phyloP scores from a whole-genome alignment of 73 alveolate genomes.

The Paramecium tetraurelia region DNA sequence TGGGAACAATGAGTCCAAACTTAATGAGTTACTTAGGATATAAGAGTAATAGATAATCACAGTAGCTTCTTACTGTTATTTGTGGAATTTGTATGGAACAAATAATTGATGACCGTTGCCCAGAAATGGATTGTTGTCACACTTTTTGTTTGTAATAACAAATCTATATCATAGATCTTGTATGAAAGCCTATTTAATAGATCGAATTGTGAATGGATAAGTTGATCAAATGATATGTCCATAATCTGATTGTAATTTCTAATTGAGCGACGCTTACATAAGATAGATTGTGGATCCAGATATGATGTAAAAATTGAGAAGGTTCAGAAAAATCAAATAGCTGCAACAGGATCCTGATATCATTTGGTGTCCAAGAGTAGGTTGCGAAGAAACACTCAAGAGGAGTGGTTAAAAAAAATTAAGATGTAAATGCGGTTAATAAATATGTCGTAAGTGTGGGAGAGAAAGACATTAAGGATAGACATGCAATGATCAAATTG shows the following conservation, averaged over 20 bases:
- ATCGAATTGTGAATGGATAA: slow-evolving; percentile 14
- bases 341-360: not conserved
- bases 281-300: not conserved
- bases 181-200: not conserved
- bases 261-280: not conserved
- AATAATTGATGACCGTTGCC: not conserved
- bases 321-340: not conserved
- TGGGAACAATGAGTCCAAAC: not conserved
- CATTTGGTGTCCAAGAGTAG: not conserved
- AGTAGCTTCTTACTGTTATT: not conserved
- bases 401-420: not conserved
- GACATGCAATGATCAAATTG: slow-evolving; percentile 63
- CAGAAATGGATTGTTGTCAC: not conserved
- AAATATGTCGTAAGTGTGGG: slow-evolving; percentile 19
- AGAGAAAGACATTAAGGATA: slow-evolving; percentile 61
- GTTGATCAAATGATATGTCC: slow-evolving; percentile 56
- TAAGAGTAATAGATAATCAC: not conserved
- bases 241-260: not conserved
- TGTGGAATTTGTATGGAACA: slow-evolving; percentile 41
- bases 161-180: not conserved
- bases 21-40: not conserved
- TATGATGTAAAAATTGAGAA: not conserved
- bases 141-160: not conserved
- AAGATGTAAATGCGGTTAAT: not conserved
- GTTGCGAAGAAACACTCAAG: not conserved